Conservation (phyloP, 2,329 filamentous ascomycete species). For the Achaetomium macrosporum region DNA sequence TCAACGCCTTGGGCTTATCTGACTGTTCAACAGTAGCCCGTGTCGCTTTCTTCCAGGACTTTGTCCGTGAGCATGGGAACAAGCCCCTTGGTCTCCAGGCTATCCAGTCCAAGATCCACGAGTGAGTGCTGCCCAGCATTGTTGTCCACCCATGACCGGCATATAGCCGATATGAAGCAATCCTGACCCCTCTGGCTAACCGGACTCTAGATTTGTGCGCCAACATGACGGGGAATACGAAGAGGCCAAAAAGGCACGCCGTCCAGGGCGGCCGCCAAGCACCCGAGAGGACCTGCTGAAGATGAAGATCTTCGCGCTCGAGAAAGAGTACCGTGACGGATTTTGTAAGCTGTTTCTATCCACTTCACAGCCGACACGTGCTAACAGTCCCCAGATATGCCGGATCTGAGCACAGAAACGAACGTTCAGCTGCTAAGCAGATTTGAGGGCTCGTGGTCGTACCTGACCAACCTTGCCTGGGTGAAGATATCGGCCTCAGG, state of each 20-base stretch:
- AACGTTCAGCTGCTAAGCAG: slow-evolving; percentile 60
- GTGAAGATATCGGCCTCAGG: slow-evolving; percentile 65
- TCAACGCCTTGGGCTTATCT: neutral
- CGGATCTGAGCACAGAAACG: slow-evolving; percentile 64
- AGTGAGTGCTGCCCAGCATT: slow-evolving; percentile 40
- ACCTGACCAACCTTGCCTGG: slow-evolving; percentile 70
- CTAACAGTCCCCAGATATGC: slow-evolving; percentile 48
- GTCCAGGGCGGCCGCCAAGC: slow-evolving; percentile 72
- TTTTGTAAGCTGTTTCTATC: slow-evolving; percentile 59
- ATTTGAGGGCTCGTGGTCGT: slow-evolving; percentile 83
- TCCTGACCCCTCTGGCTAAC: slow-evolving; percentile 16
- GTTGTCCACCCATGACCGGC: neutral
- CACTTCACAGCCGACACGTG: neutral
- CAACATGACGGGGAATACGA: slow-evolving; percentile 67
- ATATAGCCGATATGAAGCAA: neutral
- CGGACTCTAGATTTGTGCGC: slow-evolving; percentile 49
- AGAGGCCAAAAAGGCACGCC: slow-evolving; percentile 59
- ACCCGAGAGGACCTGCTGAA: slow-evolving; percentile 72
- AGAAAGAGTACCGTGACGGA: slow-evolving; percentile 75
- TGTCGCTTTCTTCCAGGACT: slow-evolving; percentile 66
- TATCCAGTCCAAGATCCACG: slow-evolving; percentile 56
- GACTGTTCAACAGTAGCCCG: slow-evolving; percentile 51
- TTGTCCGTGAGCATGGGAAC: slow-evolving; percentile 46
- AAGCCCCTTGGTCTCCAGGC: slow-evolving; percentile 48
- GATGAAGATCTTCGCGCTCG: slow-evolving; percentile 62